phyloP scores from a whole-genome alignment of 129 eudicot species.

The Pittosporum tobira region DNA sequence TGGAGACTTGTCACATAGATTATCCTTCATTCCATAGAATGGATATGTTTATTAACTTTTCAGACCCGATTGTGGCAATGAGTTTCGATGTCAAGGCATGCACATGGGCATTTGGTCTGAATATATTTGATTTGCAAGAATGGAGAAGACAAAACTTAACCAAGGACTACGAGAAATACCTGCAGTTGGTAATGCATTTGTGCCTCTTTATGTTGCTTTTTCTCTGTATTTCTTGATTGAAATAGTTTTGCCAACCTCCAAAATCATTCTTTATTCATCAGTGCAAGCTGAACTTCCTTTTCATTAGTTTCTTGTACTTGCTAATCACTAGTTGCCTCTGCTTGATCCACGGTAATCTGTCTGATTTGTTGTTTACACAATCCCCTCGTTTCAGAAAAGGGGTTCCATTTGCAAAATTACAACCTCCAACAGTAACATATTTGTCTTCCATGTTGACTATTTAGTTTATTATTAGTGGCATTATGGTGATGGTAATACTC shows the following conservation, averaged over 20 bases:
- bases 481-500: no score
- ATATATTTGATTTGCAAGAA: constrained; percentile 66
- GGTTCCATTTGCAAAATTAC: no score
- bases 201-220: background rate
- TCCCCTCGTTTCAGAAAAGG: no score
- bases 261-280: background rate
- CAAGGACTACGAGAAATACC: constrained; percentile 45
- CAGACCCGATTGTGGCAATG: constrained; percentile 50
- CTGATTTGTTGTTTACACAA: background rate
- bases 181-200: constrained; percentile 42
- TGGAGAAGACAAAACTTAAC: constrained; percentile 71
- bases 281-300: background rate
- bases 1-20: constrained; percentile 57
- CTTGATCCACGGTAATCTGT: background rate
- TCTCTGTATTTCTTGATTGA: background rate
- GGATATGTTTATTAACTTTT: constrained; percentile 62
- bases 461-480: no score
- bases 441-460: no score
- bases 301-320: background rate
- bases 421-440: no score
- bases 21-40: constrained; percentile 59
- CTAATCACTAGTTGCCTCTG: background rate
- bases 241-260: background rate
- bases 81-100: constrained; percentile 48
- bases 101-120: constrained; percentile 94